Percentiles rank a stretch among this genome's conserved stretches.
These are phyloP conservation scores for Gloeophyllum trabeum DNA, from an alignment of 768 basidiomycete species.

Conservation along the genomic window DNA sequence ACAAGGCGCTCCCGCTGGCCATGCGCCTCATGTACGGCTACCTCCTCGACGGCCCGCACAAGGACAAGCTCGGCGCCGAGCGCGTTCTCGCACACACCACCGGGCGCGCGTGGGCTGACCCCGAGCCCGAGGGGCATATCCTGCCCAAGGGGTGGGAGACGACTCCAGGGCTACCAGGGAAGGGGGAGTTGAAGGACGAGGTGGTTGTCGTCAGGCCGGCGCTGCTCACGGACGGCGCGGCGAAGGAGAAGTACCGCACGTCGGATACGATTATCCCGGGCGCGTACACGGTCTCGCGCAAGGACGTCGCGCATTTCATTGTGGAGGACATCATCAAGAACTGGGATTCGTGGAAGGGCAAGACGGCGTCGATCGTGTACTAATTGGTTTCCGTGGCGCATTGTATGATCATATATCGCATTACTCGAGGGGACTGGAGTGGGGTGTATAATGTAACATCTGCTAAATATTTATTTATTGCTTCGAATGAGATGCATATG, in stretches of 20 bases:
- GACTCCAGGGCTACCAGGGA: conserved; percentile 23
- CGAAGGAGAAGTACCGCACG: conserved; percentile 29
- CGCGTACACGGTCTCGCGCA: conserved; percentile 41
- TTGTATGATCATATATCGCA: no score
- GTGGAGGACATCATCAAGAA: conserved; percentile 29
- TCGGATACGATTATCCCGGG: conserved; percentile 25
- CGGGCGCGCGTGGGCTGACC: conserved; percentile 31
- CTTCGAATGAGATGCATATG: no score
- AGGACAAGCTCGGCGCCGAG: conserved; percentile 55
- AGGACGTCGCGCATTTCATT: conserved; percentile 58
- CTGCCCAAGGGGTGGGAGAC: conserved; percentile 34
- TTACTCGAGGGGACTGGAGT: no score
- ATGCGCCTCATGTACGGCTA: conserved; percentile 38
- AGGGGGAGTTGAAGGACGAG: conserved; percentile 30
- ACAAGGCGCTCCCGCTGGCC: conserved; percentile 31
- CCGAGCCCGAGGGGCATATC: conserved; percentile 24
- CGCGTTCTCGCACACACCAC: conserved; percentile 33
- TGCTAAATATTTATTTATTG: no score
- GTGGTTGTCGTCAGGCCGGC: conserved; percentile 46
- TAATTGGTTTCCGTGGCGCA: conserved; percentile 17
- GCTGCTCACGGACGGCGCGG: conserved; percentile 42
- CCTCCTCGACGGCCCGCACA: conserved; percentile 34
- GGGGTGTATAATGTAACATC: no score
- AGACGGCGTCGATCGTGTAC: conserved; percentile 37
- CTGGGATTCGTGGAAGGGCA: conserved; percentile 47